Evolutionary conservation across 2,329 filamentous ascomycete genomes (phyloP), one percentile per base, ranked within the genome.

Genomic region (Alternaria metachromatica): DNA sequence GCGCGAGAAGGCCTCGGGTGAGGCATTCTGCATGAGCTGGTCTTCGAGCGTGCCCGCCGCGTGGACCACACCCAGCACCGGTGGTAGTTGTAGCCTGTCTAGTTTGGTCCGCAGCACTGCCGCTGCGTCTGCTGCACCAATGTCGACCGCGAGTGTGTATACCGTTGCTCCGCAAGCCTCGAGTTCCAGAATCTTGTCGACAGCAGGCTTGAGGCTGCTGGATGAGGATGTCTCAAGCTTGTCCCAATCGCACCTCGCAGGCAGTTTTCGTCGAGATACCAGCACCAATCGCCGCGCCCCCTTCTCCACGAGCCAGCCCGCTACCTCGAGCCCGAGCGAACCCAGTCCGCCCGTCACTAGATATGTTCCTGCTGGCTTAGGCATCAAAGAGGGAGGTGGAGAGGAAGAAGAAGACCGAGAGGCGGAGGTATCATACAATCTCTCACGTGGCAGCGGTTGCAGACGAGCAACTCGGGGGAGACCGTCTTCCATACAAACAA

Each of bases 281-380:
- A 84, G 69, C 2, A 84, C 72, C 3, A 84, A 63, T n/a, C 82
- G 74, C 3, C 81, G 75, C 28, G 82, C 82, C 0, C 81, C 81
- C n/a, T 81, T 76, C 28, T 80, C 71, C 2, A 80, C 76, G 4
- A 84, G 65, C 58, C 79, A 83, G 12, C 74, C 67, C 7, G 78
- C 76, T 0, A 78, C 70, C 46, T 78, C 77, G 5, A 84, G 74
- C 2, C 82, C 82, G 3, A 84, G 74, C 11, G 75, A 77, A 2
- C 82, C 81, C 13, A 83, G 70, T 1, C 81, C 81, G 45, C 82
- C 81, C 13, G 82, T 82, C 25, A 84, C 78, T 18, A 84, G 28
- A 60, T 84, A 84, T 0, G 82, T 83, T 3, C 82, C 81, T n/a
- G 79, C 72, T 73, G 72, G 21, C 78, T 72, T 26, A 8, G 77